Percentiles rank a stretch among this genome's conserved stretches.
These are phyloP conservation scores for Diutina ranongensis DNA, from an alignment of 1,139 yeast genomes.

Conservation along the genomic window DNA sequence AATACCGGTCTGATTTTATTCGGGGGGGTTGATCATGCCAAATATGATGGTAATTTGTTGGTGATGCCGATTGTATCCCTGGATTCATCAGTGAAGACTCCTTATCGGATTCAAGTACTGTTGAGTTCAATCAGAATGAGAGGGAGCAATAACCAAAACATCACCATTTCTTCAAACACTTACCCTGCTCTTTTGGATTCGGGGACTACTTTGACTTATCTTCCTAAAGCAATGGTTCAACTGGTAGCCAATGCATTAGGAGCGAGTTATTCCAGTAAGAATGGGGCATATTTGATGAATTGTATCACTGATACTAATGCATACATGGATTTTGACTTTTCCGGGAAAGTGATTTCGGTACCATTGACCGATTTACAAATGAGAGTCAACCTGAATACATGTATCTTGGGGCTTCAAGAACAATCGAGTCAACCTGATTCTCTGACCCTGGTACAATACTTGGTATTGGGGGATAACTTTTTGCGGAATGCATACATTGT, in stretches of 20 bases:
- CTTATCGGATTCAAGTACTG: neutral
- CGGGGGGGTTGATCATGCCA: slow-evolving; percentile 48
- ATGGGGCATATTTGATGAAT: slow-evolving; percentile 17
- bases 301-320: slow-evolving; percentile 16
- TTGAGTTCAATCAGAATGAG: neutral
- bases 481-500: slow-evolving; percentile 21
- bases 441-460: neutral
- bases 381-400: neutral
- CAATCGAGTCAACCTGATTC: neutral
- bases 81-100: neutral
- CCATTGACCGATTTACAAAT: slow-evolving; percentile 15
- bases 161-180: slow-evolving; percentile 5
- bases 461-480: slow-evolving; percentile 19
- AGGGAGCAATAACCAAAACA: neutral
- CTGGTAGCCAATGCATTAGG: slow-evolving; percentile 13
- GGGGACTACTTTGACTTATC: slow-evolving; percentile 26
- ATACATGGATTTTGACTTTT: slow-evolving; percentile 16
- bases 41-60: slow-evolving; percentile 27
- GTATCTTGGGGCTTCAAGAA: slow-evolving; percentile 1
- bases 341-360: slow-evolving; percentile 15
- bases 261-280: slow-evolving; percentile 12
- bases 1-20: slow-evolving; percentile 38
- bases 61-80: slow-evolving; percentile 4
- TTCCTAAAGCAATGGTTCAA: slow-evolving; percentile 14
- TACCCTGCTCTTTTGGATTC: slow-evolving; percentile 27